Evolutionary conservation across 352 stramenopile genomes (phyloP).

Genomic region (Phytopythium oedochilum): DNA sequence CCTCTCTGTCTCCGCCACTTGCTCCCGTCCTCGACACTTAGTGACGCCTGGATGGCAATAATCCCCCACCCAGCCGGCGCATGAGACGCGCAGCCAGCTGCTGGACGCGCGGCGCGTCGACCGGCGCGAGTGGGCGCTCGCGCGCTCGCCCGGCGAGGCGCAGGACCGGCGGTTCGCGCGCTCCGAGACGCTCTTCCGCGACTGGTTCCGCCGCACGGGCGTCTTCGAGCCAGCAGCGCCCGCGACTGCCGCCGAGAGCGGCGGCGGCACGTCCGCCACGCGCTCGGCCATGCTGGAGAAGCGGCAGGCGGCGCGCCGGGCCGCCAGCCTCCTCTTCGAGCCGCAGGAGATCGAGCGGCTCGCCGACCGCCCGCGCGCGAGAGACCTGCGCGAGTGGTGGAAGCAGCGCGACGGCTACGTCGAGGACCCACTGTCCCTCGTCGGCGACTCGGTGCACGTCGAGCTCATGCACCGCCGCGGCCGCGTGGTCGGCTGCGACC

Average conservation of each 20-base stretch:
- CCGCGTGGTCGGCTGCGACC: neutral
- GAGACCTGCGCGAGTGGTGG: slow-evolving; percentile 54
- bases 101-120: slow-evolving; percentile 38
- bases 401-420: slow-evolving; percentile 49
- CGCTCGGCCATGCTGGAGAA: slow-evolving; percentile 29
- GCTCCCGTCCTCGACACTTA: neutral
- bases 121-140: slow-evolving; percentile 30
- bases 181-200: slow-evolving; percentile 40
- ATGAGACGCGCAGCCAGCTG: slow-evolving; percentile 39
- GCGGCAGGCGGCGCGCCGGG: slow-evolving; percentile 20
- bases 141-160: slow-evolving; percentile 5
- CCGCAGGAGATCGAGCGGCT: slow-evolving; percentile 45
- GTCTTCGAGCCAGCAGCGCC: slow-evolving; percentile 18
- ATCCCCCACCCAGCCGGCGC: slow-evolving; percentile 31
- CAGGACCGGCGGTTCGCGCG: slow-evolving; percentile 31
- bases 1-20: neutral
- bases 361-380: slow-evolving; percentile 39
- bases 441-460: slow-evolving; percentile 40
- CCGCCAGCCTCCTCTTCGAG: slow-evolving; percentile 49
- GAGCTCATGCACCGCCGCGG: slow-evolving; percentile 24
- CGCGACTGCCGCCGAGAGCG: neutral
- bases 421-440: slow-evolving; percentile 34
- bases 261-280: slow-evolving; percentile 9
- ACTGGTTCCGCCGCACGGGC: slow-evolving; percentile 42
- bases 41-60: neutral